phyloP scores from a whole-genome alignment of 306 rosid species.

The Phaseolus lunatus region DNA sequence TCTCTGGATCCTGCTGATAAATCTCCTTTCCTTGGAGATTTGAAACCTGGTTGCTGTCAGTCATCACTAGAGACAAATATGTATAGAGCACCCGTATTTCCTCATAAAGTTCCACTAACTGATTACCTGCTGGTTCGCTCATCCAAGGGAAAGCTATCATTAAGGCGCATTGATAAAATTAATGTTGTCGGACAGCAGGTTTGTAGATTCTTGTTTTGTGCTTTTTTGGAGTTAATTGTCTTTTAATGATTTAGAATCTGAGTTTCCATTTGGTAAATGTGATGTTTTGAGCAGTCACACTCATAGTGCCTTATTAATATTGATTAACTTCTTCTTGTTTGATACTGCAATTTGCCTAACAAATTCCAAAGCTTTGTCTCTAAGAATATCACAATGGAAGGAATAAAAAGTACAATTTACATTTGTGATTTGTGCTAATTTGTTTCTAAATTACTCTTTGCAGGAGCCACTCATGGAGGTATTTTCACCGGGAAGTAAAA shows the following conservation, averaged over 20 bases:
- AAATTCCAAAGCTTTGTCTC: not conserved
- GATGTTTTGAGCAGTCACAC: constrained; percentile 26
- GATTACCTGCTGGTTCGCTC: constrained; percentile 95
- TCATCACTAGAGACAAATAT: constrained; percentile 95
- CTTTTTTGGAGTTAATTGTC: constrained; percentile 11
- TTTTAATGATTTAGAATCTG: constrained; percentile 14
- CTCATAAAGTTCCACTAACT: constrained; percentile 84
- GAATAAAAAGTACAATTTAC: not conserved
- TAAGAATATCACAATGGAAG: constrained; percentile 7
- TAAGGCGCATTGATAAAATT: constrained; percentile 88
- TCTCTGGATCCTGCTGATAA: constrained; percentile 91
- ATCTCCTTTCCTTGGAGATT: constrained; percentile 95
- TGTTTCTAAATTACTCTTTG: constrained; percentile 41
- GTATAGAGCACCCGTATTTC: constrained; percentile 93
- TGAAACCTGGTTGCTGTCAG: constrained; percentile 82
- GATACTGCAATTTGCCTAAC: constrained; percentile 24
- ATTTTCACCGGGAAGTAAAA: constrained; percentile 92
- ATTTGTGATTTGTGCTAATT: constrained; percentile 21
- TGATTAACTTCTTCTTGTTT: constrained; percentile 28
- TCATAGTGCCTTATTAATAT: constrained; percentile 18
- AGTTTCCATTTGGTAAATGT: constrained; percentile 20
- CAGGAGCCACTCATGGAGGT: constrained; percentile 99
- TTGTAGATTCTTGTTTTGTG: constrained; percentile 40
- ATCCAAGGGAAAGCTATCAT: constrained; percentile 87
- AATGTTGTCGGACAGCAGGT: constrained; percentile 98